These are phyloP conservation scores for Fusarium tuaranense DNA, from an alignment of 2,329 filamentous ascomycete genomes.

Conservation along the genomic window DNA sequence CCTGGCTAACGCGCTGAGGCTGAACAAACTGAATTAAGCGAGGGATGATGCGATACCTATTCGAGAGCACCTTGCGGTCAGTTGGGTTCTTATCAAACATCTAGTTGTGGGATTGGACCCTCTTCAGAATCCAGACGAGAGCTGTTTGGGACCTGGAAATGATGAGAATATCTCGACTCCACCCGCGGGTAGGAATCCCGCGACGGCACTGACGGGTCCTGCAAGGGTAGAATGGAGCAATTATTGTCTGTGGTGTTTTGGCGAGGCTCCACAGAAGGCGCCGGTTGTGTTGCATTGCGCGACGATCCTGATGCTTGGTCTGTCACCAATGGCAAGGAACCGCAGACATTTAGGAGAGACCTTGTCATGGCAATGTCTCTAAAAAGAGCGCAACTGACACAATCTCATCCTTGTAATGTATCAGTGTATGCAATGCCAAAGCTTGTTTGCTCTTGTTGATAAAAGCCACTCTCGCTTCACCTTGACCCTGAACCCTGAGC, in stretches of 20 bases:
- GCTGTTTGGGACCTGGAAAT: neutral
- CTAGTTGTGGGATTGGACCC: neutral
- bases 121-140: neutral
- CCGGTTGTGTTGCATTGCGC: neutral
- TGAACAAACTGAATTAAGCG: neutral
- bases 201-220: neutral
- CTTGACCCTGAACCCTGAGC: neutral
- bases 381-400: neutral
- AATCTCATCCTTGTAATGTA: neutral
- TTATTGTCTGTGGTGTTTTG: neutral
- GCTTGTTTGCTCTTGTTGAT: neutral
- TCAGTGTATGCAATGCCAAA: neutral
- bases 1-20: conserved; percentile 14
- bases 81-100: neutral
- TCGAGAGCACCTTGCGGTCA: neutral
- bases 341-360: neutral
- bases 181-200: neutral
- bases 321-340: neutral
- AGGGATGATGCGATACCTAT: neutral
- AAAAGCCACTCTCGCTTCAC: neutral
- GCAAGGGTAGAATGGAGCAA: neutral
- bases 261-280: neutral
- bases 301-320: neutral
- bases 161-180: neutral
- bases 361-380: neutral